Conservation (phyloP, 371 early-diverging fungal genomes). For the Lichtheimia ramosa region DNA sequence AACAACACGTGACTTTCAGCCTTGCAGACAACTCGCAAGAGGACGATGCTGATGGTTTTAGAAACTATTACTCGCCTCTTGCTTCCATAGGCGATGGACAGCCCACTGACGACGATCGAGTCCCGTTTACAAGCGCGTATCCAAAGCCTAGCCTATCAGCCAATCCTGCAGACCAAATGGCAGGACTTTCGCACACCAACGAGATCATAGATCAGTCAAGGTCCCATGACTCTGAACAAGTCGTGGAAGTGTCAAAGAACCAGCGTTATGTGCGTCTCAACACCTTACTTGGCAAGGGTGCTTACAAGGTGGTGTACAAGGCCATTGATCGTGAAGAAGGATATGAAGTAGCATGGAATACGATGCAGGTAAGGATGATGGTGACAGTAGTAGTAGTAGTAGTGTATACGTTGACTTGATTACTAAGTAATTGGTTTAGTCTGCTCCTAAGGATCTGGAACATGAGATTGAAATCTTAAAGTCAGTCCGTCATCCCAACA, state of each 20-base stretch:
- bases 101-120: not conserved
- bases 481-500: conserved; percentile 84
- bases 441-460: conserved; percentile 32
- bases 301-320: conserved; percentile 87
- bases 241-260: conserved; percentile 43
- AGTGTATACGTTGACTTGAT: not conserved
- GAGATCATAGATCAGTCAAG: conserved; percentile 48
- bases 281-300: conserved; percentile 77
- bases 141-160: not conserved
- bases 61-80: conserved; percentile 29
- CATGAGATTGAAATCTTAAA: conserved; percentile 72
- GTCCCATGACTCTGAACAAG: conserved; percentile 43
- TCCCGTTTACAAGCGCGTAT: conserved; percentile 4
- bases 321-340: conserved; percentile 89
- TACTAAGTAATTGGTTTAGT: not conserved
- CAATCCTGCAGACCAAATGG: conserved; percentile 28
- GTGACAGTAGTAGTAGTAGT: not conserved
- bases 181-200: conserved; percentile 28
- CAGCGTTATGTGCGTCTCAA: conserved; percentile 68
- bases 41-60: conserved; percentile 22
- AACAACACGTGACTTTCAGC: conserved; percentile 19
- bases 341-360: conserved; percentile 92
- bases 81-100: not conserved
- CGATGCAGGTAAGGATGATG: conserved; percentile 33
- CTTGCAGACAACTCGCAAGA: conserved; percentile 14